Evolutionary conservation across 139 green algal species (phyloP).

Genomic region (Chlamydomonas schloesseri): DNA sequence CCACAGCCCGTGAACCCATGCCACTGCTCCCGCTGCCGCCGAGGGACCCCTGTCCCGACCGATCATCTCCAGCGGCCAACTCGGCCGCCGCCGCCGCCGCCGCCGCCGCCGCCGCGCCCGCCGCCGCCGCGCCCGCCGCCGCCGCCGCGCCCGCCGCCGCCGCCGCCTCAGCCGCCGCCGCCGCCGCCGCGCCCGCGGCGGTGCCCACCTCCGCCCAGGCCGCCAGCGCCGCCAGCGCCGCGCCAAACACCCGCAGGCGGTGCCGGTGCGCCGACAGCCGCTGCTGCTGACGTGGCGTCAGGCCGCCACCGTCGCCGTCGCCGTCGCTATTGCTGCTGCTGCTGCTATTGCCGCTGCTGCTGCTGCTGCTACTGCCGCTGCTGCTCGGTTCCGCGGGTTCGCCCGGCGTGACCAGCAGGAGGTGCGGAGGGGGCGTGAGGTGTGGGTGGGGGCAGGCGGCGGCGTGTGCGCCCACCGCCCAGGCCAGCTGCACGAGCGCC

Average conservation of each 20-base stretch:
- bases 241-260: conserved; percentile 9
- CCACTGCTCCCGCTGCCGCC: neutral
- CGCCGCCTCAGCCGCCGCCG: neutral
- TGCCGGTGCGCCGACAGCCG: neutral
- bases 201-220: neutral
- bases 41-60: neutral
- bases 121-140: neutral
- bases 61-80: too few relatives aligned
- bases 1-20: neutral
- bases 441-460: conserved; percentile 23
- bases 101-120: neutral
- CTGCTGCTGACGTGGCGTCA: neutral
- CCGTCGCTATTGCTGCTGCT: neutral
- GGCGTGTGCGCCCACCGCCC: conserved; percentile 16
- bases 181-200: neutral
- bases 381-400: too few relatives aligned
- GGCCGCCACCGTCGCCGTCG: neutral
- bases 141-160: neutral
- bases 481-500: conserved; percentile 5
- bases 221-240: conserved; percentile 15
- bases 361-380: too few relatives aligned
- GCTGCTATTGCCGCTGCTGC: neutral
- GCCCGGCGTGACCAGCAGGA: too few relatives aligned
- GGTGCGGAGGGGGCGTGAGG: too few relatives aligned
- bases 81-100: too few relatives aligned